Conservation (phyloP, 1,284 basidiomycete genomes). For the Exsudoporus floridanus region DNA sequence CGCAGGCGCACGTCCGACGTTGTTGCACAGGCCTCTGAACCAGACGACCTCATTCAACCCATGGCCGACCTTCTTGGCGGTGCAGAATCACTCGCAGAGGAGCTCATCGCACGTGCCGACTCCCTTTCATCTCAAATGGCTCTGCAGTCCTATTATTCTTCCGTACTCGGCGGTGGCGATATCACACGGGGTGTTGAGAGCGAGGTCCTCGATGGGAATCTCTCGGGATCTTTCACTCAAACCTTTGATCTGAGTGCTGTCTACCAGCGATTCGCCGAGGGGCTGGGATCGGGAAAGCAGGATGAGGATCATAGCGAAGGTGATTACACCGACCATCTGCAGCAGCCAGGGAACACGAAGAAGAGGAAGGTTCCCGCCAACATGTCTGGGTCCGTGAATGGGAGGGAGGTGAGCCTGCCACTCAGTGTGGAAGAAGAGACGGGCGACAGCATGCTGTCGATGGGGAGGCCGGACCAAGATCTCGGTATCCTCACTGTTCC, state of each 20-base stretch:
- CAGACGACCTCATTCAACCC: slow-evolving; percentile 30
- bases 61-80: slow-evolving; percentile 37
- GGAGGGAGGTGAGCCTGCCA: slow-evolving; percentile 31
- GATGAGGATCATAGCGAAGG: slow-evolving; percentile 51
- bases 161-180: slow-evolving; percentile 44
- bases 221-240: slow-evolving; percentile 23
- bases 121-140: slow-evolving; percentile 53
- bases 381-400: slow-evolving; percentile 37
- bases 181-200: slow-evolving; percentile 37
- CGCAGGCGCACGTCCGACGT: slow-evolving; percentile 49
- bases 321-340: slow-evolving; percentile 63
- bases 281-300: slow-evolving; percentile 26
- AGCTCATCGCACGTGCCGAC: slow-evolving; percentile 51
- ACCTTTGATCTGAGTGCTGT: slow-evolving; percentile 30
- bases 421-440: slow-evolving; percentile 30
- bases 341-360: slow-evolving; percentile 79
- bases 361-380: slow-evolving; percentile 76
- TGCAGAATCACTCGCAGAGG: slow-evolving; percentile 46
- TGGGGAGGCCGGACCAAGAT: slow-evolving; percentile 23
- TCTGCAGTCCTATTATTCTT: slow-evolving; percentile 61
- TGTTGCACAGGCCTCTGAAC: slow-evolving; percentile 20
- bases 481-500: slow-evolving; percentile 19
- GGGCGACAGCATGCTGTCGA: slow-evolving; percentile 12
- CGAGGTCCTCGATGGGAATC: slow-evolving; percentile 18
- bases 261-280: slow-evolving; percentile 30